Evolutionary conservation across 2,329 filamentous ascomycete genomes (phyloP), one percentile per base, ranked within the genome.

Genomic region (Talaromyces sp.): DNA sequence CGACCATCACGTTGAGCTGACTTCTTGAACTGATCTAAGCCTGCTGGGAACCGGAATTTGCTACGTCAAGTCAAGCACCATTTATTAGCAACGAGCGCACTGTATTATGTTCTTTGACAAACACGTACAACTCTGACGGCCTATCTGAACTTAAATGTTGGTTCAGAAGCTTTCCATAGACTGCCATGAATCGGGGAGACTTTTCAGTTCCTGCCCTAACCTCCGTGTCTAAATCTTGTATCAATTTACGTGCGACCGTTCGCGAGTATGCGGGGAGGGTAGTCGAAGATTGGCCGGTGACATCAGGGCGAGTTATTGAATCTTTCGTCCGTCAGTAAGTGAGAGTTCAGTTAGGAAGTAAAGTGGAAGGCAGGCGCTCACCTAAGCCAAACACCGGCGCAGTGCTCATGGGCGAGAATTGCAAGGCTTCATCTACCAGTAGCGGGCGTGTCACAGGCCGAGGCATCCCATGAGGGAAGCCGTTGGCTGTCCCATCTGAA

Each of bases 171-270:
- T 94, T 88, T 70, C 90, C 85, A 54, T 93, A 82, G 11, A 88
- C 89, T 70, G 89, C 87, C 70, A 91, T 88, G 56, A 93, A 81
- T 68, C 87, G 85, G 73, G 86, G 85, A 22, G 90, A 88, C 54
- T 77, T 75, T 56, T 75, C 73, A 35, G 83, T 83, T 50, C 85
- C 83, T 57, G 85, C 84, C 47, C 82, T 78, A 66, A 89, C 87
- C 74, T 94, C 91, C 68, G 83, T 82, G 73, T 95, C 93, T 57
- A 97, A 79, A 54, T 84, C 84, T 69, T 90, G 87, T 70, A 93
- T 75, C 45, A 83, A 80, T 69, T 81, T 81, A 67, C 82, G 79
- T 41, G 82, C 82, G 50, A 78, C 76, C 65, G 81, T 77, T 64
- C 83, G 82, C 70, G 88, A 84, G 67, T 80, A 76, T 60, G 77